Evolutionary conservation across 306 rosid species (phyloP), one percentile per base, ranked within the genome.

Genomic region (Canavalia gladiata): DNA sequence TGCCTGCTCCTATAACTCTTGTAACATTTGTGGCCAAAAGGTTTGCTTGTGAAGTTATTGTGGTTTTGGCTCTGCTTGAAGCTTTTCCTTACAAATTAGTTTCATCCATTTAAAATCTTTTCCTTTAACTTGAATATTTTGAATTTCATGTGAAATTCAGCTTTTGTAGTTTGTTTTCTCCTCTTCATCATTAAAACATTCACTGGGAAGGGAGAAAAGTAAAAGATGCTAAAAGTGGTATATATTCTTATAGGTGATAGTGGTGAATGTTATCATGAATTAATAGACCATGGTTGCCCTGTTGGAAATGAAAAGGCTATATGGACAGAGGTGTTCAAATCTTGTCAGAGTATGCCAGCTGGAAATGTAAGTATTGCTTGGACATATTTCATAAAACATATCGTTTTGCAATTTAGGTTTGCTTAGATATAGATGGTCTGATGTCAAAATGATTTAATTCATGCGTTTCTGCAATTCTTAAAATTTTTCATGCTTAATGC

Each of bases 261-360:
- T 52, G 81, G 86, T 69, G 76, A 82, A 82, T 83, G 80, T 64
- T 75, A 81, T 76, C 64, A 25, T 41, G 84, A 91, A 71, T 73
- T 79, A 8, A 51, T 73, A 69, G 91, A 75, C 55, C 86, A 80
- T 55, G 88, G 72, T 74, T 69, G 41, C 83, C 46, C 81, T 12
- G 81, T 85, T 75, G 90, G 47, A 65, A 80, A 86, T 81, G 89
- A 84, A 46, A 88, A 88, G 64, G 84, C 90, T 75, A 69, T 80
- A 78, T 90, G 94, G 93, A 87, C 77, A 9, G 90, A 84, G 80
- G 73, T 90, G 85, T 77, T 86, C 29, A 85, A 66, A 52, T 82
- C 97, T 30, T 81, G 76, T 62, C 59, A 86, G 49, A 70, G 79
- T 79, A 57, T 51, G 46, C 65, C 82, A 56, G 83, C 84, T 67